Conservation (phyloP, 225 moss, liverwort and hornwort genomes). For the Sphagnum tenellum region DNA sequence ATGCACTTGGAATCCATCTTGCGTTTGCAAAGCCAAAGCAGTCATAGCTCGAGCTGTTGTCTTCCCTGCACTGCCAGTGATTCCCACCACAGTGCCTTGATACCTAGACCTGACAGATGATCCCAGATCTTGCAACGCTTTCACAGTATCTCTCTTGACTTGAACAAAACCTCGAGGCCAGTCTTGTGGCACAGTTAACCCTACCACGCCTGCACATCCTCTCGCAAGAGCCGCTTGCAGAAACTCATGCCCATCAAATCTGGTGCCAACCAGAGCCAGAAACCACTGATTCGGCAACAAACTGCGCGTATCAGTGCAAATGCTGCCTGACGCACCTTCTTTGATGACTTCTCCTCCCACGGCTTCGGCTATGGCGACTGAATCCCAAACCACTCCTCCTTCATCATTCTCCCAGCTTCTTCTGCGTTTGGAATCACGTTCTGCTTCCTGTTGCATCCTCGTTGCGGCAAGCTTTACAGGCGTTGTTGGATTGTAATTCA, state of each 20-base stretch:
- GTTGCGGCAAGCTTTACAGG: too few species aligned
- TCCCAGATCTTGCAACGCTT: constrained; percentile 50
- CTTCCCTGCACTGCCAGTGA: constrained; percentile 78
- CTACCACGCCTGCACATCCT: constrained; percentile 62
- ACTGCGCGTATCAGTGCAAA: constrained; percentile 67
- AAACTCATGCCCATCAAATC: constrained; percentile 66
- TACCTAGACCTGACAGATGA: constrained; percentile 45
- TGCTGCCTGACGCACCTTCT: constrained; percentile 40
- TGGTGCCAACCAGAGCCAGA: constrained; percentile 49
- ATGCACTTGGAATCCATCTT: constrained; percentile 53
- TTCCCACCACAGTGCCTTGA: constrained; percentile 57
- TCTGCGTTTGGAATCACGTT: too few species aligned
- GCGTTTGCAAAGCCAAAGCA: constrained; percentile 46
- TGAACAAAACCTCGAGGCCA: constrained; percentile 66
- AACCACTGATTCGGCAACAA: constrained; percentile 64
- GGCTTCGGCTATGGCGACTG: constrained; percentile 47
- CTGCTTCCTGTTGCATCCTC: too few species aligned
- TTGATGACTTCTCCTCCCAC: constrained; percentile 41
- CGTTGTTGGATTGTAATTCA: too few species aligned
- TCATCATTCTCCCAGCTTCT: constrained; percentile 37
- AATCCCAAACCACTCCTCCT: constrained; percentile 61
- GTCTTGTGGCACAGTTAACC: constrained; percentile 28
- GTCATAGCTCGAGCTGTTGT: constrained; percentile 79
- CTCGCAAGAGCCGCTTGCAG: constrained; percentile 41
- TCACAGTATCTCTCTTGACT: constrained; percentile 38